Evolutionary conservation across 306 rosid genomes (phyloP).

Genomic region (Fagus sylvatica): DNA sequence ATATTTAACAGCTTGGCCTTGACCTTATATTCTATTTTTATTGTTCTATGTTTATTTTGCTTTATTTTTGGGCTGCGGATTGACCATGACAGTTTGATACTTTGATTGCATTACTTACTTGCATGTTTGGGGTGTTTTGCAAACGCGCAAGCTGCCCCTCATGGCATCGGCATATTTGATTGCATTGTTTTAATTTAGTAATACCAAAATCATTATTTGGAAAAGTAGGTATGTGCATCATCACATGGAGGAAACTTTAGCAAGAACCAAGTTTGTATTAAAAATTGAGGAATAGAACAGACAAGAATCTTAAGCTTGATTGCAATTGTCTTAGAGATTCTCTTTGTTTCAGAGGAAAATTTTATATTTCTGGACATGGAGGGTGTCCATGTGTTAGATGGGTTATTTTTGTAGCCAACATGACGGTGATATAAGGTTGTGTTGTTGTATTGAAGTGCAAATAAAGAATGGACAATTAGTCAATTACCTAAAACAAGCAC

Average conservation of each 20-base stretch:
- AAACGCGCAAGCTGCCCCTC: background rate
- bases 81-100: too few species aligned
- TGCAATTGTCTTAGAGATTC: slow-evolving; percentile 35
- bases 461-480: background rate
- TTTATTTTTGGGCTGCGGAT: background rate
- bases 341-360: slow-evolving; percentile 20
- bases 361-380: background rate
- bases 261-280: slow-evolving; percentile 36
- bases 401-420: background rate
- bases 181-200: background rate
- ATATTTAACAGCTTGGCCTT: slow-evolving; percentile 24
- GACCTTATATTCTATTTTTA: background rate
- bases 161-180: background rate
- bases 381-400: slow-evolving; percentile 36
- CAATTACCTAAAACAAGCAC: background rate
- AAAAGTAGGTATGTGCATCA: slow-evolving; percentile 36
- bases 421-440: background rate
- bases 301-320: slow-evolving; percentile 53
- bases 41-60: background rate
- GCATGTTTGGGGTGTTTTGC: background rate
- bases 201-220: slow-evolving; percentile 19
- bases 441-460: background rate
- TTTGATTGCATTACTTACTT: too few species aligned
- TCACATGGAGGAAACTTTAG: slow-evolving; percentile 47
- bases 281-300: slow-evolving; percentile 38